Conservation (phyloP, 2,329 filamentous ascomycete genomes). For the Fusarium floridanum region DNA sequence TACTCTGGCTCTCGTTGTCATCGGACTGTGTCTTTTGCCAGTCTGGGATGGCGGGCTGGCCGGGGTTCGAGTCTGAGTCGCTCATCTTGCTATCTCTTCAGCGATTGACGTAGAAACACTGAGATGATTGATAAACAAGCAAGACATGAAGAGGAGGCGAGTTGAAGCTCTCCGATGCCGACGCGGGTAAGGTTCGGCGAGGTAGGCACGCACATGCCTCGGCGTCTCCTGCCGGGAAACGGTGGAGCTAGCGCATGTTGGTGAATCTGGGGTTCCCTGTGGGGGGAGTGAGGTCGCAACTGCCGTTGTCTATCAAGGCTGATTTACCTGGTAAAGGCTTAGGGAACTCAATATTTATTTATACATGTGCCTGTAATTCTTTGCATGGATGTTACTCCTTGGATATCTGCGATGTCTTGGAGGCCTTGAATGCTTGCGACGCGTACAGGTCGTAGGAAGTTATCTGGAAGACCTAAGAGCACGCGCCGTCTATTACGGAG, state of each 20-base stretch:
- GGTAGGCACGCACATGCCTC: constrained; percentile 44
- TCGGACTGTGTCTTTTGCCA: constrained; percentile 48
- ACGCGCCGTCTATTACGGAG: constrained; percentile 26
- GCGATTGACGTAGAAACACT: not conserved
- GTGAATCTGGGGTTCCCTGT: constrained; percentile 22
- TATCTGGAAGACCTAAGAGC: not conserved
- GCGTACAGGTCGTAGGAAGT: not conserved
- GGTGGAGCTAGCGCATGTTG: constrained; percentile 28
- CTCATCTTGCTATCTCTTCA: constrained; percentile 45
- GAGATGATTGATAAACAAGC: not conserved
- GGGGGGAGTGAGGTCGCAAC: constrained; percentile 7
- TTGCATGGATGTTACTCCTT: not conserved
- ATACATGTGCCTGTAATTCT: not conserved
- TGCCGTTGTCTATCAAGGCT: not conserved
- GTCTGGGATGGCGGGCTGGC: constrained; percentile 45
- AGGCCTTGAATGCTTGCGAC: not conserved
- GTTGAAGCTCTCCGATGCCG: constrained; percentile 26
- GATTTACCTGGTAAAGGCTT: not conserved
- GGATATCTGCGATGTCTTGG: not conserved
- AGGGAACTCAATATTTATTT: not conserved
- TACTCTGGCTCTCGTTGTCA: constrained; percentile 31
- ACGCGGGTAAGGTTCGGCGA: constrained; percentile 43
- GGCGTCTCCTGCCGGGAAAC: constrained; percentile 40
- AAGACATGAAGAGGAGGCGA: constrained; percentile 3
- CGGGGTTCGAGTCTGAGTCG: constrained; percentile 48